phyloP scores from a whole-genome alignment of 2,329 filamentous ascomycete genomes.

The Scytalidium sp. region DNA sequence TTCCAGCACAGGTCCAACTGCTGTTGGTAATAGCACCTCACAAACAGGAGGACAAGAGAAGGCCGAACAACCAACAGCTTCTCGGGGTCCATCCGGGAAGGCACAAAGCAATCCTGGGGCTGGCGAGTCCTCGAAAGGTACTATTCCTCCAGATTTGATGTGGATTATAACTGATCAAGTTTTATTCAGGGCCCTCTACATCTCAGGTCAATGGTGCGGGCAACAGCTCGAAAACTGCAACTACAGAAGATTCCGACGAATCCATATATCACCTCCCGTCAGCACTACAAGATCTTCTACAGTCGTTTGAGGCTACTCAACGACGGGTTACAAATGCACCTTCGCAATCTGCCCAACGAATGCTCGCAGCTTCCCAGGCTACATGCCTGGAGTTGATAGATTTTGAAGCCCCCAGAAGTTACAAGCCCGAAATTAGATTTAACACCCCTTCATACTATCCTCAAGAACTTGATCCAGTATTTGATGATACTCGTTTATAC shows the following conservation, averaged over 20 bases:
- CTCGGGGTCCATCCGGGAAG: conserved; percentile 22
- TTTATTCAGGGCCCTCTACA: conserved; percentile 11
- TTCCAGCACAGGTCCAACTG: conserved; percentile 37
- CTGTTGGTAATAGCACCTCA: conserved; percentile 38
- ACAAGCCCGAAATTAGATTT: conserved; percentile 79
- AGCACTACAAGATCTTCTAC: conserved; percentile 83
- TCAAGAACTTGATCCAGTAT: conserved; percentile 85
- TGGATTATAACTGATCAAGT: conserved; percentile 13
- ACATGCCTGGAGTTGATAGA: conserved; percentile 72
- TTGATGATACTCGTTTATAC: conserved; percentile 88
- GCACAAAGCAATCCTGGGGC: conserved; percentile 36
- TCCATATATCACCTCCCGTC: conserved; percentile 91
- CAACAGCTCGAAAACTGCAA: conserved; percentile 46
- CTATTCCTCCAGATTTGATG: conserved; percentile 12
- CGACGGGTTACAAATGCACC: conserved; percentile 50
- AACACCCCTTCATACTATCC: conserved; percentile 82
- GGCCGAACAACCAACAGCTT: conserved; percentile 30
- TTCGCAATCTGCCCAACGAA: conserved; percentile 65
- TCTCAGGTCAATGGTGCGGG: conserved; percentile 48
- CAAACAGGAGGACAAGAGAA: conserved; percentile 45
- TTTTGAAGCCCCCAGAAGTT: conserved; percentile 77
- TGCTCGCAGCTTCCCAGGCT: conserved; percentile 73
- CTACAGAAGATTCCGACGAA: conserved; percentile 56
- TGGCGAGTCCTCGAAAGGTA: conserved; percentile 44
- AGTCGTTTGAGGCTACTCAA: conserved; percentile 84